phyloP scores from a whole-genome alignment of 2,329 filamentous ascomycete species.

The Aspergillus sclerotialis region DNA sequence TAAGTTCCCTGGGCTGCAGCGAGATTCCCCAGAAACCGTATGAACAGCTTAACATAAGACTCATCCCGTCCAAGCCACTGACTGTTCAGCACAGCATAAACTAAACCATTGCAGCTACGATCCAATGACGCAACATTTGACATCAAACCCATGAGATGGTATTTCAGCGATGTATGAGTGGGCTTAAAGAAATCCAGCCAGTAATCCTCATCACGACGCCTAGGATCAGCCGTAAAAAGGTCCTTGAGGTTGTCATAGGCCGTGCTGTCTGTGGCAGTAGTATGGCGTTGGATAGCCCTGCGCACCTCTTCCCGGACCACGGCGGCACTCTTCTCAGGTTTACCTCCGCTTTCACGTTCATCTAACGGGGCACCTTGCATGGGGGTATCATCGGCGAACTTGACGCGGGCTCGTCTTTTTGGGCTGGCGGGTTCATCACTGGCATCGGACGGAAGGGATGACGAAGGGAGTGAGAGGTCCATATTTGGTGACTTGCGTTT shows the following conservation, averaged over 20 bases:
- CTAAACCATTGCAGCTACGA: slow-evolving; percentile 51
- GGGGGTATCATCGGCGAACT: slow-evolving; percentile 34
- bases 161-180: slow-evolving; percentile 45
- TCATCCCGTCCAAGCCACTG: slow-evolving; percentile 58
- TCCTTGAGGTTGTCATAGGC: slow-evolving; percentile 51
- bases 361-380: slow-evolving; percentile 18
- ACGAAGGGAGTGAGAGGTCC: slow-evolving; percentile 24
- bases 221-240: slow-evolving; percentile 45
- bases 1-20: slow-evolving; percentile 78
- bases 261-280: slow-evolving; percentile 46
- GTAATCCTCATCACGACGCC: slow-evolving; percentile 28
- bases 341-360: slow-evolving; percentile 34
- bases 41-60: slow-evolving; percentile 50
- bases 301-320: slow-evolving; percentile 57
- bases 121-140: slow-evolving; percentile 51
- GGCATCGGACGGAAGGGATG: slow-evolving; percentile 21
- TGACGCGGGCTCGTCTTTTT: slow-evolving; percentile 37
- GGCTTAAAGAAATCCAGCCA: slow-evolving; percentile 38
- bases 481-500: slow-evolving; percentile 34
- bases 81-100: slow-evolving; percentile 51
- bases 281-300: slow-evolving; percentile 49
- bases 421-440: slow-evolving; percentile 20
- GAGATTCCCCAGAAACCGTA: slow-evolving; percentile 54
- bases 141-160: slow-evolving; percentile 54
- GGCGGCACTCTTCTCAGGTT: slow-evolving; percentile 46